phyloP scores from a whole-genome alignment of 1,284 basidiomycete genomes.

The Anthracocystis panici-leucophaei region DNA sequence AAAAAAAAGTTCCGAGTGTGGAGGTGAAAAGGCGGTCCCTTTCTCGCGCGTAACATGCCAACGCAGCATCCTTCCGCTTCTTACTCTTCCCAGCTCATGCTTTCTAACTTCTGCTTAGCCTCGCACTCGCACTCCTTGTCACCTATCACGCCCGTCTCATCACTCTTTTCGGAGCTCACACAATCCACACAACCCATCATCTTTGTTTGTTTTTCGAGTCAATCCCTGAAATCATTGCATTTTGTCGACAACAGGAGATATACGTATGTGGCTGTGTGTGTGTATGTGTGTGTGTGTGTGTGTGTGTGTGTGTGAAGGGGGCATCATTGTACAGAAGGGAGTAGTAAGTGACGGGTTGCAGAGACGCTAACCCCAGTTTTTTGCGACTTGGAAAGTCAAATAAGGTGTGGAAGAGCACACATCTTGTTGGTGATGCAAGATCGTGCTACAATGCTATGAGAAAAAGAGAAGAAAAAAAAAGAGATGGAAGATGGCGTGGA shows the following conservation, averaged over 20 bases:
- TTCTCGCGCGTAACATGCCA: slow-evolving; percentile 15
- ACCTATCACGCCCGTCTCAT: neutral
- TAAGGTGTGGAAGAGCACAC: slow-evolving; percentile 6
- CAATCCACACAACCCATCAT: neutral
- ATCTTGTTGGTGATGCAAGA: slow-evolving; percentile 11
- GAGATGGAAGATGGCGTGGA: too few relatives aligned
- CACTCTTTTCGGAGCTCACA: neutral
- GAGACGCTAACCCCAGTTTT: slow-evolving; percentile 13
- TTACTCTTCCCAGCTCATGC: slow-evolving; percentile 1
- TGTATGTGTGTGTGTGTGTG: slow-evolving; percentile 17
- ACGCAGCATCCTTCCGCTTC: neutral
- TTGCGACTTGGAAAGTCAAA: slow-evolving; percentile 17
- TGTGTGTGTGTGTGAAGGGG: slow-evolving; percentile 14
- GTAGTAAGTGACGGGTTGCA: slow-evolving; percentile 10
- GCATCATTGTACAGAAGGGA: slow-evolving; percentile 47
- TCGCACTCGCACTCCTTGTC: neutral
- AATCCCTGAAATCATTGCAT: slow-evolving; percentile 46
- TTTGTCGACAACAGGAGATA: slow-evolving; percentile 37
- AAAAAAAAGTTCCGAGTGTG: slow-evolving; percentile 13
- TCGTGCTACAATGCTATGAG: slow-evolving; percentile 13
- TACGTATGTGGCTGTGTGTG: slow-evolving; percentile 12
- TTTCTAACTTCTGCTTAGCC: neutral
- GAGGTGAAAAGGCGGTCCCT: slow-evolving; percentile 1
- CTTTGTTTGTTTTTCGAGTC: slow-evolving; percentile 19
- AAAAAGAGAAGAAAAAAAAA: neutral